Evolutionary conservation across 805 yeast species (phyloP), one percentile per base, ranked within the genome.

Genomic region (Candida ortonii): DNA sequence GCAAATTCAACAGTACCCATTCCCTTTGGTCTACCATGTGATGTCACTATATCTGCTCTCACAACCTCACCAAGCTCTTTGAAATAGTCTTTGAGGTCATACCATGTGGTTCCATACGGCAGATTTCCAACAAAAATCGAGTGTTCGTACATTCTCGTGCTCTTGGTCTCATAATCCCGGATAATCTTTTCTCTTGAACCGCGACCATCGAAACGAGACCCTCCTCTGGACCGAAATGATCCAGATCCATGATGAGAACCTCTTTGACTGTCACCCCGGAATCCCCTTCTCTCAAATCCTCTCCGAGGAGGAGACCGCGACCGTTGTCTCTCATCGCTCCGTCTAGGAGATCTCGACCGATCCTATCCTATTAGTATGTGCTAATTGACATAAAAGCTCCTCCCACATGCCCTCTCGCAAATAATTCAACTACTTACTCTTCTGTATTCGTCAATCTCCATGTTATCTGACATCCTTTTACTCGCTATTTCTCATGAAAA

Each of bases 1-100:
- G 77, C 66, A 52, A 81, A 89, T 59, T 88, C 96, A 25, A 88
- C 96, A 16, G 95, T 85, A 25, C 89, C 90, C 90, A 82, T 83
- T 43, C 95, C 95, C 62, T 90, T 71, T 53, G 87, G 81, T 52
- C 82, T 82, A 37, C 94, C 94, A 48, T 80, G 76, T 41, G 76
- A 71, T 3, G 80, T 78, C 28, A 87, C 81, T 34, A 89, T 80
- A 57, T 88, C 96, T 3, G 96, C 95, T 44, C 85, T 73, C 14
- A 80, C 70, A 34, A 88, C 82, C 18, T 69, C 73, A 27, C 88
- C 88, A 24, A 72, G 71, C 17, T 60, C 61, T n/a, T 67, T 61
- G 58, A 84, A 84, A 43, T 72, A 67, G 12, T 68, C 78, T 52
- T 74, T 75, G 33, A 84, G 64, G 22, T 80, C 80, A 31, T 65